Conservation (phyloP, 2,329 filamentous ascomycete species). For the Drechslerella coelobrocha region DNA sequence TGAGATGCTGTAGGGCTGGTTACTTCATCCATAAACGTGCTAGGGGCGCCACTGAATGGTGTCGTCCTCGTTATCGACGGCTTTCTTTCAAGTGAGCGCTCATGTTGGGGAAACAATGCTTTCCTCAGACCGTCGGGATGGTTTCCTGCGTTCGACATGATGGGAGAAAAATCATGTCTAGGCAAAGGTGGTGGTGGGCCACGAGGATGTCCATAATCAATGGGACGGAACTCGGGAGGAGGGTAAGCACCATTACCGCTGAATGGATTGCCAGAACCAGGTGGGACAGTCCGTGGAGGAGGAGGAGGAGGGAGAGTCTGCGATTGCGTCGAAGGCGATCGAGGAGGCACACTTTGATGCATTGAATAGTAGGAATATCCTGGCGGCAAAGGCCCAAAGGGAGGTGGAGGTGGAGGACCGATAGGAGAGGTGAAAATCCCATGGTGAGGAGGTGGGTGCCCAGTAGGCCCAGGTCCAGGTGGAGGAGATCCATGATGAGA, state of each 20-base stretch:
- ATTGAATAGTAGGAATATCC: slow-evolving; percentile 26
- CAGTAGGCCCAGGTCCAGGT: slow-evolving; percentile 14
- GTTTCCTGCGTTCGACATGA: slow-evolving; percentile 27
- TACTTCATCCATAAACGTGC: slow-evolving; percentile 48
- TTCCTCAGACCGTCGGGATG: slow-evolving; percentile 35
- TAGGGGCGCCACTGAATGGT: slow-evolving; percentile 41
- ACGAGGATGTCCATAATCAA: slow-evolving; percentile 46
- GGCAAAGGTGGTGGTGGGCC: slow-evolving; percentile 24
- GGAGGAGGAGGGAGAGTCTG: slow-evolving; percentile 27
- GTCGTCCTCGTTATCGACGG: slow-evolving; percentile 32
- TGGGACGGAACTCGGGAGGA: slow-evolving; percentile 44
- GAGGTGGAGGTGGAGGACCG: slow-evolving; percentile 31
- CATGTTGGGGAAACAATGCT: slow-evolving; percentile 43
- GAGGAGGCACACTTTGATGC: slow-evolving; percentile 38
- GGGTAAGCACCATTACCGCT: slow-evolving; percentile 44
- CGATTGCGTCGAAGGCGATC: slow-evolving; percentile 16
- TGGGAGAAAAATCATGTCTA: slow-evolving; percentile 44
- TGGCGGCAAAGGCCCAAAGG: slow-evolving; percentile 17
- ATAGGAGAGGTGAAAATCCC: slow-evolving; percentile 33
- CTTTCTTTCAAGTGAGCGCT: slow-evolving; percentile 28
- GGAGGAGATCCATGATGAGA: slow-evolving; percentile 10
- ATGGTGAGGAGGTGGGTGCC: slow-evolving; percentile 26
- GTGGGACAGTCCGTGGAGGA: slow-evolving; percentile 8
- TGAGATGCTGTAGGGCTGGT: slow-evolving; percentile 36
- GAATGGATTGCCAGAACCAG: slow-evolving; percentile 40